These are phyloP conservation scores for Tricholoma sp. DNA, from an alignment of 768 basidiomycete species.

Conservation along the genomic window DNA sequence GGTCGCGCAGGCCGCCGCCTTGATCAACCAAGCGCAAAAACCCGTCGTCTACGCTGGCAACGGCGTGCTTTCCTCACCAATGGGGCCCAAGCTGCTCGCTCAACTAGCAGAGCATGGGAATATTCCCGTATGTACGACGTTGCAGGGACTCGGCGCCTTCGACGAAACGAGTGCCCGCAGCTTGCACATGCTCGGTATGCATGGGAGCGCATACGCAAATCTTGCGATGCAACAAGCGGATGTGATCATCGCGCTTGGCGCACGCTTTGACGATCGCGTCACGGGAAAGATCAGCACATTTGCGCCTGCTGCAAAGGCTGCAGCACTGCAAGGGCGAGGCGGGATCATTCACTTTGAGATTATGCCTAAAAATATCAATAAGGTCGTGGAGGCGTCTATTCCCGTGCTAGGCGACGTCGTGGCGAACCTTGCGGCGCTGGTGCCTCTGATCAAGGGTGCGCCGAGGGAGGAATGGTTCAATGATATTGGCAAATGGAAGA, in stretches of 20 bases:
- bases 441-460: conserved; percentile 65
- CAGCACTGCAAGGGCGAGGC: conserved; percentile 79
- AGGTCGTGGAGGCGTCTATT: conserved; percentile 92
- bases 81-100: conserved; percentile 78
- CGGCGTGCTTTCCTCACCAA: conserved; percentile 76
- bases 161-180: conserved; percentile 85
- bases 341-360: conserved; percentile 99
- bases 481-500: conserved; percentile 82
- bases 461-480: conserved; percentile 78
- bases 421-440: conserved; percentile 72
- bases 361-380: conserved; percentile 98
- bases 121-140: conserved; percentile 95
- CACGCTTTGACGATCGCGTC: conserved; percentile 96
- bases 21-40: conserved; percentile 89
- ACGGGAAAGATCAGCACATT: conserved; percentile 88
- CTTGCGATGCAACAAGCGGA: conserved; percentile 97
- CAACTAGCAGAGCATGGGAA: conserved; percentile 79
- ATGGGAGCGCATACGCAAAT: conserved; percentile 96
- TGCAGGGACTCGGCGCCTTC: conserved; percentile 93
- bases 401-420: conserved; percentile 94
- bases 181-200: conserved; percentile 99
- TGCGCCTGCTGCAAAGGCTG: conserved; percentile 85
- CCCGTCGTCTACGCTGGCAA: conserved; percentile 94
- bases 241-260: conserved; percentile 95
- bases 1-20: conserved; percentile 77